These are phyloP conservation scores for Kuraishia cidri DNA, from an alignment of 805 yeast species.

Conservation along the genomic window DNA sequence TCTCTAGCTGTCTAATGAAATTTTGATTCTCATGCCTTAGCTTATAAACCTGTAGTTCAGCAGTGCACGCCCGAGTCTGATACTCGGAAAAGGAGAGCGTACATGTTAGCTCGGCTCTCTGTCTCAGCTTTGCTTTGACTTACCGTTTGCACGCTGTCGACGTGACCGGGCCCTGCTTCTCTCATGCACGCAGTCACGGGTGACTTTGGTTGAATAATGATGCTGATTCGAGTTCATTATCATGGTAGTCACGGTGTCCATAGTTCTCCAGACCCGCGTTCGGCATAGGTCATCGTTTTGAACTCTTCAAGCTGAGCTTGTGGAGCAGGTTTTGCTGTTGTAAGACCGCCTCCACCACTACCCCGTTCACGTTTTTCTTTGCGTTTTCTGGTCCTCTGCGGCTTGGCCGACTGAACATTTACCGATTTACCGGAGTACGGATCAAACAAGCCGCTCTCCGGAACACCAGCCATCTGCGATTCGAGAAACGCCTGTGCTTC, in stretches of 20 bases:
- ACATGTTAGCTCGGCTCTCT: too few relatives aligned
- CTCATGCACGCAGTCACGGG: too few relatives aligned
- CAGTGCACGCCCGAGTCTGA: too few relatives aligned
- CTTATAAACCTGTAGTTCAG: too few relatives aligned
- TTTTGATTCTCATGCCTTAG: too few relatives aligned
- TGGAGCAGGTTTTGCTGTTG: neutral
- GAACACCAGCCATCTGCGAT: neutral
- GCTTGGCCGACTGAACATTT: neutral
- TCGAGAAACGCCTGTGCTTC: neutral
- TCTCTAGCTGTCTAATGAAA: too few relatives aligned
- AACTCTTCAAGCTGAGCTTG: conserved; percentile 30
- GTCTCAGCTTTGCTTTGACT: too few relatives aligned
- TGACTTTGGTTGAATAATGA: too few relatives aligned
- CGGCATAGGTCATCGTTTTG: conserved; percentile 43
- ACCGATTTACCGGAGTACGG: neutral
- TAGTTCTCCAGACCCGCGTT: conserved; percentile 50
- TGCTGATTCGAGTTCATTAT: too few relatives aligned
- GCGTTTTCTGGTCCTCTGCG: neutral
- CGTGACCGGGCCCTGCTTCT: too few relatives aligned
- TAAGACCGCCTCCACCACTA: neutral
- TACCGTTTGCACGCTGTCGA: too few relatives aligned
- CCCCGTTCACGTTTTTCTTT: neutral
- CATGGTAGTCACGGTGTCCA: conserved; percentile 44
- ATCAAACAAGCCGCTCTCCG: neutral
- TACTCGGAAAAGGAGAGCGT: too few relatives aligned